Percentiles rank a stretch among this genome's conserved stretches.
Evolutionary conservation across 352 stramenopile species (phyloP).

Genomic region (Aphanomyces astaci): DNA sequence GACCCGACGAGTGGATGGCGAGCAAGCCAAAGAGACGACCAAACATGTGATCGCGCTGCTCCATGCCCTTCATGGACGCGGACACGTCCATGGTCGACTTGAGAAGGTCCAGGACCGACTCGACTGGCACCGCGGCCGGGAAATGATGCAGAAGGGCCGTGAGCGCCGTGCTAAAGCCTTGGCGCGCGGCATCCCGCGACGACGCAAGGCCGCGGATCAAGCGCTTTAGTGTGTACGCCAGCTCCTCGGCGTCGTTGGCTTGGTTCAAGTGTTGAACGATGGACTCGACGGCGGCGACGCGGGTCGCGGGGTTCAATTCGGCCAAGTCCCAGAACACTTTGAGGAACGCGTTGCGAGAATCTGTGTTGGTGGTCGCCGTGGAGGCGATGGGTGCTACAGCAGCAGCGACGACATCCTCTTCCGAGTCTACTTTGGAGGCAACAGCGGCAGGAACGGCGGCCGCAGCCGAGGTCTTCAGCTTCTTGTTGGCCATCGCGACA

Average conservation of each 20-base stretch:
- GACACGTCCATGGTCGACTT: conserved; percentile 71
- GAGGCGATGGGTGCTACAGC: not conserved
- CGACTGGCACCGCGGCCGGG: conserved; percentile 32
- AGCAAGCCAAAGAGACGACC: conserved; percentile 83
- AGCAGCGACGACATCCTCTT: not conserved
- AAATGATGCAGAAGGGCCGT: conserved; percentile 56
- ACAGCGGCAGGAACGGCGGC: not conserved
- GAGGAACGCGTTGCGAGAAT: conserved; percentile 39
- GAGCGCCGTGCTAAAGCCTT: conserved; percentile 85
- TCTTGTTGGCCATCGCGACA: conserved; percentile 2
- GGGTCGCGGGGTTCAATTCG: conserved; percentile 55
- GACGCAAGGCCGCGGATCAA: conserved; percentile 85
- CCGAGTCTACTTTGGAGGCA: not conserved
- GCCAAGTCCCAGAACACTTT: conserved; percentile 85
- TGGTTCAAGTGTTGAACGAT: conserved; percentile 40
- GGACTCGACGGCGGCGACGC: conserved; percentile 49
- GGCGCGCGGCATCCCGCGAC: conserved; percentile 78
- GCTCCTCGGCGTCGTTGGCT: conserved; percentile 33
- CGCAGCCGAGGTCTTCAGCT: not conserved
- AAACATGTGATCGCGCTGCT: conserved; percentile 89
- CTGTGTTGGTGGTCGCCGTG: not conserved
- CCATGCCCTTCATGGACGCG: conserved; percentile 84
- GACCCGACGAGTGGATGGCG: conserved; percentile 66
- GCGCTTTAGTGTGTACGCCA: conserved; percentile 87
- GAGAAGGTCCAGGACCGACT: conserved; percentile 50